A percentile compares a stretch with the other conserved stretches of the same genome.
Evolutionary conservation across 768 basidiomycete genomes (phyloP).

Genomic region (Xanthoconium stramineum): DNA sequence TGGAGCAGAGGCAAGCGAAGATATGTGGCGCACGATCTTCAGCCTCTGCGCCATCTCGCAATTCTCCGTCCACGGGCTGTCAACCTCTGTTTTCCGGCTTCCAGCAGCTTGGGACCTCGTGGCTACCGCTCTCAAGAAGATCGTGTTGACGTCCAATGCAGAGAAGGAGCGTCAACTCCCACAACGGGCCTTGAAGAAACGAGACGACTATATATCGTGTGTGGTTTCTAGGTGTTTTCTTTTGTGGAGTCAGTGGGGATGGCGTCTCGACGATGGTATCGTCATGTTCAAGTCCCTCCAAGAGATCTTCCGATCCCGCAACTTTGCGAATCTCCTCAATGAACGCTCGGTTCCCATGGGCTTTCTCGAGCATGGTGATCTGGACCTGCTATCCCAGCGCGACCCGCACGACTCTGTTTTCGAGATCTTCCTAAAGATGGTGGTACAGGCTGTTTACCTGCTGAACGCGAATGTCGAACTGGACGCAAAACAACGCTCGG

Average conservation of each 20-base stretch:
- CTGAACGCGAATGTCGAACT: conserved; percentile 33
- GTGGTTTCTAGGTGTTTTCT: conserved; percentile 70
- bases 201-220: conserved; percentile 69
- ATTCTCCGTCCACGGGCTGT: conserved; percentile 58
- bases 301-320: conserved; percentile 72
- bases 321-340: conserved; percentile 66
- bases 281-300: conserved; percentile 60
- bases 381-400: conserved; percentile 47
- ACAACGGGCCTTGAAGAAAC: conserved; percentile 41
- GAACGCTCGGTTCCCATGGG: conserved; percentile 64
- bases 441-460: conserved; percentile 53
- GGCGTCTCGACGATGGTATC: conserved; percentile 60
- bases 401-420: conserved; percentile 68
- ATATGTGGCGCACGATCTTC: conserved; percentile 69
- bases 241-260: conserved; percentile 74
- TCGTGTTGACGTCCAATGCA: conserved; percentile 52
- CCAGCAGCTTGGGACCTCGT: conserved; percentile 68
- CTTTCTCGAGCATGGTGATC: conserved; percentile 60
- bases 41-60: conserved; percentile 73
- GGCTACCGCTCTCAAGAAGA: conserved; percentile 50
- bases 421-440: conserved; percentile 75
- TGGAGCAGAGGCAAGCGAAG: conserved; percentile 54
- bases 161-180: conserved; percentile 40
- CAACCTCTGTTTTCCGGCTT: conserved; percentile 39
- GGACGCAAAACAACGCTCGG: conserved; percentile 35